A percentile compares a stretch with the other conserved stretches of the same genome.
These are phyloP conservation scores for Coemansia sp. DNA, from an alignment of 192 early-diverging fungal genomes.

Conservation along the genomic window DNA sequence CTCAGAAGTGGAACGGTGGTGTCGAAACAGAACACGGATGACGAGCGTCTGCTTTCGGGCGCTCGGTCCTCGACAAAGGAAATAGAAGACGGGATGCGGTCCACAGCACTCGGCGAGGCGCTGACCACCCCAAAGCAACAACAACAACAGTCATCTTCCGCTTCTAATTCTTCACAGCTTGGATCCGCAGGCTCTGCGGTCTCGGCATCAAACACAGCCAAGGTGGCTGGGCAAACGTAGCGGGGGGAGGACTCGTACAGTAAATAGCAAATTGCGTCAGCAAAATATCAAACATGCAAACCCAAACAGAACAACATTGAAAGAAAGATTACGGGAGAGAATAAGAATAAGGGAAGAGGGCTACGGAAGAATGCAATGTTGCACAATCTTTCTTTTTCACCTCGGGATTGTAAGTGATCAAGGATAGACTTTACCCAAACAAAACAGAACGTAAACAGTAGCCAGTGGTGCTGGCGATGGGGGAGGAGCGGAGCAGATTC, in stretches of 20 bases:
- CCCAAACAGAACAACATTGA: neutral
- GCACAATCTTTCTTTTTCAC: too few species aligned
- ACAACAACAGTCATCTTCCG: too few species aligned
- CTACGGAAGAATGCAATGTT: neutral
- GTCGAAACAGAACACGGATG: too few species aligned
- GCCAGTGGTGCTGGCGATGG: too few species aligned
- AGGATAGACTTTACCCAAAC: too few species aligned
- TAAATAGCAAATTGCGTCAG: too few species aligned
- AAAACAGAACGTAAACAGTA: too few species aligned
- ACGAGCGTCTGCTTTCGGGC: too few species aligned
- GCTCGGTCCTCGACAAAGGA: neutral
- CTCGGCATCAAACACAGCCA: slow-evolving; percentile 15
- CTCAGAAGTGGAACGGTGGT: too few species aligned
- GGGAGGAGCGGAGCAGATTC: too few species aligned
- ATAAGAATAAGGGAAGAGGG: neutral
- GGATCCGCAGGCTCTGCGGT: neutral
- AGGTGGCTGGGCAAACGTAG: slow-evolving; percentile 12
- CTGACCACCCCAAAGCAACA: neutral
- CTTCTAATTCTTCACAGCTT: neutral
- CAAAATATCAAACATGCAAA: neutral
- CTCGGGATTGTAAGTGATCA: too few species aligned
- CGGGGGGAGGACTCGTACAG: too few species aligned
- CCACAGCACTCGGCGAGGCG: slow-evolving; percentile 4
- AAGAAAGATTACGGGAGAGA: neutral
- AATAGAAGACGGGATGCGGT: slow-evolving; percentile 9